phyloP scores from a whole-genome alignment of 2,329 filamentous ascomycete species.

The Diaporthe sp. region DNA sequence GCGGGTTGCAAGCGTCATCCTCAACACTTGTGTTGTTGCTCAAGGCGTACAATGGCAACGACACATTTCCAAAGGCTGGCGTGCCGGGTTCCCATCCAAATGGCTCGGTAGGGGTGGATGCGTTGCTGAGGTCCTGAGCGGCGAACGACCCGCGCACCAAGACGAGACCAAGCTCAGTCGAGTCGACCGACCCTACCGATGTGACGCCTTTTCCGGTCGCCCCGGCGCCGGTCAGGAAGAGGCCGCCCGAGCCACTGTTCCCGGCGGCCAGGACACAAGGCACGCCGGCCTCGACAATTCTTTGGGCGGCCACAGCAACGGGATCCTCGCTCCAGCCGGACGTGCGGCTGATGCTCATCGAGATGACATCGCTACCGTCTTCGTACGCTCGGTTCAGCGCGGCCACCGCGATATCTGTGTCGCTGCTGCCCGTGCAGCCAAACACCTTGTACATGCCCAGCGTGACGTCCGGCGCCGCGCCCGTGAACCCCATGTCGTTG shows the following conservation, averaged over 20 bases:
- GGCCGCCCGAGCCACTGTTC: slow-evolving; percentile 12
- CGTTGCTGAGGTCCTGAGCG: not conserved
- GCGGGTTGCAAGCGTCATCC: slow-evolving; percentile 19
- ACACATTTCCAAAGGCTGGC: slow-evolving; percentile 27
- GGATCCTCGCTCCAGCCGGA: slow-evolving; percentile 16
- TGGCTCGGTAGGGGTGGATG: not conserved
- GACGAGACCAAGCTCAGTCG: not conserved
- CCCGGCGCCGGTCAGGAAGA: not conserved
- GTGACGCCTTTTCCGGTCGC: slow-evolving; percentile 16
- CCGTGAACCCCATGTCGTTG: slow-evolving; percentile 4
- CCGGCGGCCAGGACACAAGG: not conserved
- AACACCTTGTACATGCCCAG: slow-evolving; percentile 10
- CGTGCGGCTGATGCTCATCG: slow-evolving; percentile 11
- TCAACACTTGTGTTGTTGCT: not conserved
- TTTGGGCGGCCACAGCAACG: not conserved
- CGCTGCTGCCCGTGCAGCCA: slow-evolving; percentile 5
- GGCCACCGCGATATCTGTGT: not conserved
- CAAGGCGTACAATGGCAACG: slow-evolving; percentile 9
- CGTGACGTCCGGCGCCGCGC: not conserved
- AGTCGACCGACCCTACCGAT: slow-evolving; percentile 5
- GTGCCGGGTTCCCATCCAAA: slow-evolving; percentile 20
- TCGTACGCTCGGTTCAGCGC: slow-evolving; percentile 13
- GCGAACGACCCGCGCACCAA: not conserved
- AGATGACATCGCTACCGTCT: not conserved
- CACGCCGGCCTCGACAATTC: not conserved